Evolutionary conservation across 2,329 filamentous ascomycete genomes (phyloP), one percentile per base, ranked within the genome.

Genomic region (Ambrosiella cleistominuta): DNA sequence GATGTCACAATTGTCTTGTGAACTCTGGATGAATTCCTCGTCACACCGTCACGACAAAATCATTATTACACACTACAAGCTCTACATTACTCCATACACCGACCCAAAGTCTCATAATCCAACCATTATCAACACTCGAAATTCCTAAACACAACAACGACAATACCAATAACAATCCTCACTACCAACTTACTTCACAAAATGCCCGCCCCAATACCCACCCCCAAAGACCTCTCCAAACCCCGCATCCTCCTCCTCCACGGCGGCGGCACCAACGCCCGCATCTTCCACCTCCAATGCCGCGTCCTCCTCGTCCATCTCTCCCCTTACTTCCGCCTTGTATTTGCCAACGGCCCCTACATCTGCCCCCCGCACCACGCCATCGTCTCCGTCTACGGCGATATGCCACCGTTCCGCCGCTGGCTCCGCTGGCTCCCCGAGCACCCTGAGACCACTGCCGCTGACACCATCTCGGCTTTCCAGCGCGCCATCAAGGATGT

Each of bases 231-330:
- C 19, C 57, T 61, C 7, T 44, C 53, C 6, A 71, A 75, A 36
- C 85, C 85, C 2, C 82, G 85, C 60, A 80, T 90, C 63, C 81
- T 90, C 63, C 89, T 85, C 69, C 80, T 90, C n/a, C 86, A 90
- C 68, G 86, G 86, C 66, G 86, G 85, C 64, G 86, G 86, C 61
- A 81, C 83, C 62, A 88, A 85, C 65, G 81, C 76, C n/a, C 66
- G 74, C 45, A 79, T 88, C 67, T 89, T 89, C 71, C 72, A 75
- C 61, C 68, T 76, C 9, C 86, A 90, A 70, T 80, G 81, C 63
- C 84, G 86, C 62, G 71, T 71, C 62, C 64, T 79, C 57, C 67
- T 69, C 54, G 63, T 66, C 37, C 67, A 65, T 35, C 76, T 88
- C 0, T 66, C 70, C 50, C 67, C 74, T 6, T 69, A 75, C 51